A percentile compares a stretch with the other conserved stretches of the same genome.
These are phyloP conservation scores for Talaromyces wortmannii DNA, from an alignment of 495 filamentous ascomycete species.

Conservation along the genomic window DNA sequence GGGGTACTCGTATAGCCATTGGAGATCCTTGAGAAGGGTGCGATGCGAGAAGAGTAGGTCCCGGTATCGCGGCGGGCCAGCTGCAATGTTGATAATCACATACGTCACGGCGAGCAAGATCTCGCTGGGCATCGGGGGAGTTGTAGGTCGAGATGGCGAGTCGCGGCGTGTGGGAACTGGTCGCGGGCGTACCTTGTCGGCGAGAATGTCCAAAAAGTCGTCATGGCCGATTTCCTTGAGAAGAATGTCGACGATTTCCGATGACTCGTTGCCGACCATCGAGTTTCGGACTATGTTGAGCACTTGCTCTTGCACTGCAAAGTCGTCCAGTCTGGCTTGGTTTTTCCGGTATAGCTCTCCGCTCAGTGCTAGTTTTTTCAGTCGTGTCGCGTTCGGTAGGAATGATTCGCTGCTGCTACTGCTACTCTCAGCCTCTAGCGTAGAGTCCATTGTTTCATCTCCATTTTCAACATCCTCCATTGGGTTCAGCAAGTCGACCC, in stretches of 20 bases:
- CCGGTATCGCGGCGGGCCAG: conserved; percentile 67
- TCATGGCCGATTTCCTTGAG: conserved; percentile 69
- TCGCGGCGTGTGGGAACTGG: conserved; percentile 34
- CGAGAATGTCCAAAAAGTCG: conserved; percentile 67
- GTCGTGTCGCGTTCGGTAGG: conserved; percentile 29
- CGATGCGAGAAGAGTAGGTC: conserved; percentile 64
- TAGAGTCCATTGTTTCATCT: conserved; percentile 63
- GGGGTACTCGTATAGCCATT: conserved; percentile 58
- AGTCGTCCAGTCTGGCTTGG: conserved; percentile 65
- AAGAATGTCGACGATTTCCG: conserved; percentile 80
- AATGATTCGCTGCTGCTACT: conserved; percentile 36
- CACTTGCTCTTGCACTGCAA: conserved; percentile 83
- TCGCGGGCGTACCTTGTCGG: conserved; percentile 60
- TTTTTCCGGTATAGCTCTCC: conserved; percentile 40
- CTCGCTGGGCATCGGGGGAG: conserved; percentile 52
- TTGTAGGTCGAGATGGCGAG: conserved; percentile 11
- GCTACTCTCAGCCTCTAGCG: conserved; percentile 37
- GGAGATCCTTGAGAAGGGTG: conserved; percentile 42
- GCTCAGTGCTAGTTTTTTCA: conserved; percentile 38
- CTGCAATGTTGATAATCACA: conserved; percentile 80
- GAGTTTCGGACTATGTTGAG: conserved; percentile 85
- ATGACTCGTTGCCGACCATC: conserved; percentile 58
- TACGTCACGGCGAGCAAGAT: conserved; percentile 69
- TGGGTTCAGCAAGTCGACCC: conserved; percentile 59
- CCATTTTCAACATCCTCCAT: conserved; percentile 45